Base-by-base conservation (phyloP, 345 rosid species). In the Kernera saxatilis region DNA sequence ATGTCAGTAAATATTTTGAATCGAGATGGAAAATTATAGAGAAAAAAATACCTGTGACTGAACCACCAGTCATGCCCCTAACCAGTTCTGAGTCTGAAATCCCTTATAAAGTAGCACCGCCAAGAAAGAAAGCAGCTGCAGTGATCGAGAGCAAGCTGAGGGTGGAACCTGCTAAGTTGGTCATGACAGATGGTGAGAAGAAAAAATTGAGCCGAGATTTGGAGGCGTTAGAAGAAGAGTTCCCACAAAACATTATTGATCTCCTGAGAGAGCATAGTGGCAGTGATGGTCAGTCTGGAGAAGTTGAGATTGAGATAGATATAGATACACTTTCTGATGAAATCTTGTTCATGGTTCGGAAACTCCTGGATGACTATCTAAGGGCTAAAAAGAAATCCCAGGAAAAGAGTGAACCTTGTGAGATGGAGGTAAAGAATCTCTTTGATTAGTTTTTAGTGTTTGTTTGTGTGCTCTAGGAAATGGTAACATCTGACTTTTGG, bases 251-350 rank as follows among this genome's bases (percentile, higher is more conserved):
- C 65, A 85, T 89, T 58, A 26, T 81, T 62, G 85, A 93, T 35
- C 82, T 93, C 58, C 83, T 93, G 18, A 88, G 87, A 76, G 86
- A 87, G 81, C 85, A 87, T 13, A 84, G 88, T 68, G 62, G 63
- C 58, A 36, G 55, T 79, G 86, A 75, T 29, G 89, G 77, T 44
- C 91, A 82, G 73, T 73, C 79, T 15, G 79, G 74, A 6, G 97
- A 91, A 62, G 87, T 79, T 60, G 98, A 91, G 82, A 87, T 93
- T 74, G 97, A 89, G 85, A 85, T 93, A 71, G 97, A 93, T 78
- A 82, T 93, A 56, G 85, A 83, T 71, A 80, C 88, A 33, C 88
- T 91, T 10, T 78, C 85, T 46, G 81, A 85, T 73, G 92, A 83
- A 60, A 82, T 84, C 23, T 76, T 90, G 86, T 89, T 88, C 62